These are phyloP conservation scores for Musa troglodytarum DNA, from an alignment of 176 grass and related monocot species.

Conservation along the genomic window DNA sequence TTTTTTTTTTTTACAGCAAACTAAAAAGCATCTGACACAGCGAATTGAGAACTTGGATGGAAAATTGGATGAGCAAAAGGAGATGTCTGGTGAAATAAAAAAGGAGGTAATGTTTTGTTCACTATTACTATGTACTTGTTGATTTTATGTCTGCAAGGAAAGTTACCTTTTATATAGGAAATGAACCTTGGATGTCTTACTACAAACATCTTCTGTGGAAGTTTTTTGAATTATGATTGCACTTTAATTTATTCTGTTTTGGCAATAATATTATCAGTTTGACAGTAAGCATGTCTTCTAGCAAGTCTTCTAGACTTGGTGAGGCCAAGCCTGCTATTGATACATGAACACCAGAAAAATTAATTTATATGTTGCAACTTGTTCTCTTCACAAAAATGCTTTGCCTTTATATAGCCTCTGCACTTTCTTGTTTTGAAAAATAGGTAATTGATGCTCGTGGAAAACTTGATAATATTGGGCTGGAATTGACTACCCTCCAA, in stretches of 20 bases:
- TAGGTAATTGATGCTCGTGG: slow-evolving; percentile 4
- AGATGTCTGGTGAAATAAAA: slow-evolving; percentile 77
- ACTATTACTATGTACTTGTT: not conserved
- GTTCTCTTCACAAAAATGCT: not conserved
- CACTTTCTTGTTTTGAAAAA: not conserved
- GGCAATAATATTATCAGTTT: too few relatives aligned
- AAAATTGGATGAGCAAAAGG: slow-evolving; percentile 97
- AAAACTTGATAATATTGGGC: slow-evolving; percentile 3
- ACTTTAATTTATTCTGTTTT: too few relatives aligned
- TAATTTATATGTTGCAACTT: too few relatives aligned
- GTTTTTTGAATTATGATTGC: too few relatives aligned
- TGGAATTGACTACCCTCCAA: not conserved
- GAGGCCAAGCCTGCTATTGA: too few relatives aligned
- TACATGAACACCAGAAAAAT: too few relatives aligned
- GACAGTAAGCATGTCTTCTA: too few relatives aligned
- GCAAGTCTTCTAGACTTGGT: too few relatives aligned
- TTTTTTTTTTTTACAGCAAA: slow-evolving; percentile 42
- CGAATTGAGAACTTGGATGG: slow-evolving; percentile 91
- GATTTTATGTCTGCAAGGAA: not conserved
- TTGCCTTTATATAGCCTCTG: not conserved
- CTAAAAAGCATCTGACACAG: slow-evolving; percentile 93
- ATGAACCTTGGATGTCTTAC: too few relatives aligned
- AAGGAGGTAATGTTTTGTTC: slow-evolving; percentile 2
- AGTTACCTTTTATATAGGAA: too few relatives aligned
- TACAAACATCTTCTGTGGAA: too few relatives aligned